Evolutionary conservation across 305 asterid species (phyloP), one percentile per base, ranked within the genome.

Genomic region (Fraxinus greggii): DNA sequence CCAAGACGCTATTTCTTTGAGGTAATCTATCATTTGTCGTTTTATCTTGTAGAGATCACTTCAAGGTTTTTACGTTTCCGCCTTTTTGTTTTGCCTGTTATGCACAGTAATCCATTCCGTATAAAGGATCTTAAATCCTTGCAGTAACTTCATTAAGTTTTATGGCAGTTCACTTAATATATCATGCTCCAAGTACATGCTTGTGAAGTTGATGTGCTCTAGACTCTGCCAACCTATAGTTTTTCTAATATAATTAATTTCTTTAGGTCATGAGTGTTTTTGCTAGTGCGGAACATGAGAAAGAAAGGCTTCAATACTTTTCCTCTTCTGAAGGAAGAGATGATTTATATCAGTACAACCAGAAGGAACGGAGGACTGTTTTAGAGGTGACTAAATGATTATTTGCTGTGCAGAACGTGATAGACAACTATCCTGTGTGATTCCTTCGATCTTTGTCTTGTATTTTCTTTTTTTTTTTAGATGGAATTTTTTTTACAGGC

Each of bases 271-370:
- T 94, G 98, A 91, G 97, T 89, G 86, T 75, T 86, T 95, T 92
- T 85, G 98, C 99, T 51, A 89, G 85, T 81, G 97, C 97, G 78
- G 89, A 92, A 86, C 99, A 94, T 83, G 98, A 95, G 86, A 92
- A 89, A 88, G 98, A 95, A 90, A 93, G 95, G 90, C 97, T 95
- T 74, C 93, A 88, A 76, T 92, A 93, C 84, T 95, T 95, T 86
- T 90, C 90, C 85, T 95, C 98, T 12, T 88, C 99, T 35, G 97
- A 95, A 93, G 99, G 99, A 87, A 90, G 99, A 84, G 99, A 95
- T 88, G 98, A 95, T 86, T 82, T 95, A 26, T 94, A 94, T 90
- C 91, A 91, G 81, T 95, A 93, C 91, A 95, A 94, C 88, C 95
- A 92, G 89, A 95, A 91, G 92, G 98, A 95, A 82, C 76, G 97